Evolutionary conservation across 208 protist species (phyloP), one percentile per base, ranked within the genome.

Genomic region (Acanthamoeba triangularis): DNA sequence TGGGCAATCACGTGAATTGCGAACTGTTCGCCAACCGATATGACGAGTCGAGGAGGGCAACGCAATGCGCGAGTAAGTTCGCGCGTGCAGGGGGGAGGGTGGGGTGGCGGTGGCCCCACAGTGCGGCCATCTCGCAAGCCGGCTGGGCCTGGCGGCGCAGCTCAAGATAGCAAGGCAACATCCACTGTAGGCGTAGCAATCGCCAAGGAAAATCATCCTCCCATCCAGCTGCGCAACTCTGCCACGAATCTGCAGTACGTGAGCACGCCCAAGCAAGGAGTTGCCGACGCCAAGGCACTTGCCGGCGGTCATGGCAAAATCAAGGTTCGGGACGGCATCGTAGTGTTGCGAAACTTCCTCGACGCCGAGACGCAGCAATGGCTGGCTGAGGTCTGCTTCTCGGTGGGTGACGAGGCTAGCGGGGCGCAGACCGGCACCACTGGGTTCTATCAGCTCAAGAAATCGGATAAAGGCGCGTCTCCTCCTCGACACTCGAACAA

Each of bases 401-500:
- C 78, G 16, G 33, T 87, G 78, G 78, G 78, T 7, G 78, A 87
- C 30, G 37, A 41, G 5, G 52, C 47, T n/a, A 59, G 37, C 4
- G 78, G 78, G 8, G 18, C 33, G 7, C 28, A 59, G 41, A 69
- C 54, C 6, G 59, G 59, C 85, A 72, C 14, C 44, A 52, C 37
- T 30, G 85, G 85, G n/a, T 92, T 92, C 59, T 92, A 92, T 28
- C 35, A 72, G 20, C 18, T 87, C 35, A 23, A 87, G 78, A 59
- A 87, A 37, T 74, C 65, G 30, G 65, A 74, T 13, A 74, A 33
- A 37, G 65, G 65, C 23, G 30, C 65, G 33, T 49, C 44, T 69
- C 14, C 63, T 69, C 6, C 37, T 10, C 11, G 52, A 18, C 52
- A 14, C 54, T 6, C 54, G 54, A 18, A 25, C 54, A 25, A 61